phyloP scores from a whole-genome alignment of 2,329 filamentous ascomycete species.

The Diaporthe sp. region DNA sequence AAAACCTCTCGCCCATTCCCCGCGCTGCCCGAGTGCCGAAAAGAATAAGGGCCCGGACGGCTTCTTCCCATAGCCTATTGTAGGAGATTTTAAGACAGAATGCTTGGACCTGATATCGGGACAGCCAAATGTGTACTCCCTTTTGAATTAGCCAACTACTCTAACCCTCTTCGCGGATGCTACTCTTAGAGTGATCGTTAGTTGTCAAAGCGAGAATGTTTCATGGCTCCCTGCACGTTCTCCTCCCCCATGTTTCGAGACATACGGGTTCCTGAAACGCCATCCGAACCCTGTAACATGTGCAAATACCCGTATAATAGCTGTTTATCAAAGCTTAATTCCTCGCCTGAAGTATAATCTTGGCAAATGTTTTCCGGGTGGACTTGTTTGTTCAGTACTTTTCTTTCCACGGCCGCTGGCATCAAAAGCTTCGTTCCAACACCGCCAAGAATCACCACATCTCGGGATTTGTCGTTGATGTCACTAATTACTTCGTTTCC shows the following conservation, averaged over 20 bases:
- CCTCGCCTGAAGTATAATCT: not conserved
- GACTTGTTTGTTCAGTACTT: not conserved
- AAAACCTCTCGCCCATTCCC: no score
- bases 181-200: not conserved
- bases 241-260: not conserved
- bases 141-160: not conserved
- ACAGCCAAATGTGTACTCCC: not conserved
- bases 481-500: not conserved
- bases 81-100: not conserved
- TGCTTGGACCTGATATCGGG: not conserved
- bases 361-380: no score
- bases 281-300: slow-evolving; percentile 4
- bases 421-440: not conserved
- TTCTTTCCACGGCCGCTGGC: not conserved
- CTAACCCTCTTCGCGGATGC: not conserved
- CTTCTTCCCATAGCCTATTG: not conserved
- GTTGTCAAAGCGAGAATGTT: not conserved
- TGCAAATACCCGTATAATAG: not conserved
- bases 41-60: no score
- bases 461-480: not conserved
- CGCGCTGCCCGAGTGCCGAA: no score
- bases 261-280: not conserved
- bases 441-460: not conserved
- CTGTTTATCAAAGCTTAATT: not conserved
- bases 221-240: not conserved